Evolutionary conservation across 2,329 filamentous ascomycete genomes (phyloP), one percentile per base, ranked within the genome.

Genomic region (Lachnellula subtilissima): DNA sequence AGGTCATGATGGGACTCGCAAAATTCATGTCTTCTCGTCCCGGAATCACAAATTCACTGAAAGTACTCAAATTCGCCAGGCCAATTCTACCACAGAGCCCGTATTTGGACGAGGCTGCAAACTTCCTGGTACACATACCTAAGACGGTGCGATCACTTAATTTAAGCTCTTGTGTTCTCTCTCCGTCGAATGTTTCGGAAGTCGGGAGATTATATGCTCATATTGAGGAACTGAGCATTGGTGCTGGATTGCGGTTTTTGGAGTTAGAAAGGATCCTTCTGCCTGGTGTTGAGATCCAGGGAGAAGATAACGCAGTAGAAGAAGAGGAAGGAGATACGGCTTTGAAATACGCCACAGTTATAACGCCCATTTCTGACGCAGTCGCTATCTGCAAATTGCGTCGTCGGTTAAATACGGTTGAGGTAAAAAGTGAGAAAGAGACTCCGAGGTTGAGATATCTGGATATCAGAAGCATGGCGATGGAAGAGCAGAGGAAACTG

Each of bases 401-500:
- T 3, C 17, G 15, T 5, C 54, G 54, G 1, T 25, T 56, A 7
- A 55, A 55, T 35, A 47, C 35, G 2, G 28, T 55, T 12, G 17
- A 28, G 9, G 15, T 51, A 14, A 42, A n/a, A 5, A 45, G 22
- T 15, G n/a, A 14, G 36, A 32, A 32, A 3, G 11, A 14, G 3
- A 25, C 15, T n/a, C 32, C 32, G 11, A n/a, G 22, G 8, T 39
- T 46, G 5, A 9, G 19, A 8, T 37, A 50, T 28, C 32, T 58
- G 2, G 23, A 48, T 45, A 56, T 58, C 22, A 22, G 35, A 9
- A 22, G 36, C 19, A 53, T 58, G 53, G 36, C 37, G 0, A 17
- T 43, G 14, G 19, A 32, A 6, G 53, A 58, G 19, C 56, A 58
- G 35, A n/a, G 53, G 9, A 58, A 58, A 36, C 25, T 58, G 11